Conservation (phyloP, 108 stramenopile genomes). For the Heterococcus sp. region DNA sequence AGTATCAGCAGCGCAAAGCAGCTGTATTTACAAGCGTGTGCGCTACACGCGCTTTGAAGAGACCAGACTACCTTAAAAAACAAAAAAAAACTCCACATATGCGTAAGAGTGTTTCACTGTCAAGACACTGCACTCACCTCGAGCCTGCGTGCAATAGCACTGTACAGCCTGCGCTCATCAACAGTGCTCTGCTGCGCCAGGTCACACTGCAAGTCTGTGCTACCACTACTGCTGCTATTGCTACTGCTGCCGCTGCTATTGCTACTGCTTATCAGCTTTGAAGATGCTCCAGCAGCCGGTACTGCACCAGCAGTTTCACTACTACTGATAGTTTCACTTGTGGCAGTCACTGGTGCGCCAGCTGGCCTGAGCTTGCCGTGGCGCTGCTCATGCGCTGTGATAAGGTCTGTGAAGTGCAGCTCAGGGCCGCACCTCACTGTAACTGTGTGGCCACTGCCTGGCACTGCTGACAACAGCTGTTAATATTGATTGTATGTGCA, state of each 20-base stretch:
- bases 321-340: conserved; percentile 7
- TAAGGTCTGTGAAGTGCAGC: conserved; percentile 58
- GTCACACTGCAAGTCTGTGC: neutral
- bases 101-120: no score
- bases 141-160: neutral
- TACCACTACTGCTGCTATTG: neutral
- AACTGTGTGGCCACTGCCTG: no score
- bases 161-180: conserved; percentile 30
- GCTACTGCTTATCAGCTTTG: conserved; percentile 1
- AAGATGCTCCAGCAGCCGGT: conserved; percentile 13
- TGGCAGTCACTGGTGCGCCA: neutral
- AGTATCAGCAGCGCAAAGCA: no score
- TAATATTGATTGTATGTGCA: no score
- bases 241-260: neutral
- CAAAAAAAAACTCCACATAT: no score
- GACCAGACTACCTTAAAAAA: no score
- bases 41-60: no score
- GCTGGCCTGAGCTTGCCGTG: conserved; percentile 40
- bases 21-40: no score
- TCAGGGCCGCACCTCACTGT: conserved; percentile 51
- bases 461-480: no score
- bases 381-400: conserved; percentile 53
- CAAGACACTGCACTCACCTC: neutral
- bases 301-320: conserved; percentile 22
- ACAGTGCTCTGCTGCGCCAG: neutral